Evolutionary conservation across 1,284 basidiomycete genomes (phyloP).

Genomic region (Leccinum idahoense): DNA sequence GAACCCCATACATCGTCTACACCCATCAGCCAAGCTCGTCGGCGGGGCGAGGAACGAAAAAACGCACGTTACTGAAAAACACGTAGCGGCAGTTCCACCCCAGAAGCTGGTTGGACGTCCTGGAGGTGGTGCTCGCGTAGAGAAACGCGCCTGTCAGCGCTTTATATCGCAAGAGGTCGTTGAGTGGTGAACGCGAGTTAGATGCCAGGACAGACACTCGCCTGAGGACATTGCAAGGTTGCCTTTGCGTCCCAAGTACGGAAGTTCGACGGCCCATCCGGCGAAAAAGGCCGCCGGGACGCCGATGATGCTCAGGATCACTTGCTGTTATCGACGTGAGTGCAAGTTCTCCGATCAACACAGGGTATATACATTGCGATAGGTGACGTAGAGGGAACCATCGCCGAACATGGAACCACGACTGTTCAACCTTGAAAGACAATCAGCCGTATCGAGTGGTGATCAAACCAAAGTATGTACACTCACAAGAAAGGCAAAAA

Average conservation of each 20-base stretch:
- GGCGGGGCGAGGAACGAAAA: background rate
- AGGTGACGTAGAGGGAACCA: slow-evolving; percentile 45
- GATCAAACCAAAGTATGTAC: background rate
- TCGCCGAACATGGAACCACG: slow-evolving; percentile 47
- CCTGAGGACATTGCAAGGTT: slow-evolving; percentile 55
- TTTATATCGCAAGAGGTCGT: slow-evolving; percentile 33
- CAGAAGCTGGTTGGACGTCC: slow-evolving; percentile 56
- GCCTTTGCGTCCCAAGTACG: slow-evolving; percentile 57
- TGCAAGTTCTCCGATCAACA: background rate
- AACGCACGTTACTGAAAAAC: slow-evolving; percentile 50
- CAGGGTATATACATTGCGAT: slow-evolving; percentile 40
- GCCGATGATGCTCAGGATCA: slow-evolving; percentile 59
- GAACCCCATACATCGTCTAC: slow-evolving; percentile 70
- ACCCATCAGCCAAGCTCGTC: slow-evolving; percentile 14
- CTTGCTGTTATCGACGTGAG: slow-evolving; percentile 34
- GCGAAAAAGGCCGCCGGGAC: slow-evolving; percentile 64
- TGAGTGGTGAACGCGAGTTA: slow-evolving; percentile 10
- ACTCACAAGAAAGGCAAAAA: slow-evolving; percentile 50
- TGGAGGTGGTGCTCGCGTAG: slow-evolving; percentile 62
- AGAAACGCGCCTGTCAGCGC: slow-evolving; percentile 65
- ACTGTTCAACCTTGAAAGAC: slow-evolving; percentile 33
- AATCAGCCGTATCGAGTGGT: slow-evolving; percentile 3
- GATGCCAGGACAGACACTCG: slow-evolving; percentile 17
- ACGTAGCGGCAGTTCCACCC: slow-evolving; percentile 72
- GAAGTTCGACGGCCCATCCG: slow-evolving; percentile 60